Percentiles rank a stretch among this genome's conserved stretches.
These are phyloP conservation scores for Cylindrotheca fusiformis DNA, from an alignment of 108 stramenopile genomes.

Conservation along the genomic window DNA sequence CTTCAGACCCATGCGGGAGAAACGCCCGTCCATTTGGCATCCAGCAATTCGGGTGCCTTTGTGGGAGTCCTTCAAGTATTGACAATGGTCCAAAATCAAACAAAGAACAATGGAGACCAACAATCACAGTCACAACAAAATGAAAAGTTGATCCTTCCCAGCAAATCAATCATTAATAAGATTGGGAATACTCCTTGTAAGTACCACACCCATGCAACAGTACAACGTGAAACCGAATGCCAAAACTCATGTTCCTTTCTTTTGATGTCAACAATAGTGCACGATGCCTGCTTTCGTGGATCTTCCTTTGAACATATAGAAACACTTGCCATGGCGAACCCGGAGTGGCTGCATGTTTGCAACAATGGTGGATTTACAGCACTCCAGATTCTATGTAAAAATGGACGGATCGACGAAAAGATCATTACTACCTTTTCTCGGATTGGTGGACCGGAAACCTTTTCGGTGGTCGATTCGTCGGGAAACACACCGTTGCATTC, in stretches of 20 bases:
- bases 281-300: constrained; percentile 50
- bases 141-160: background rate
- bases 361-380: constrained; percentile 52
- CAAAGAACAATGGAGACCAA: no score
- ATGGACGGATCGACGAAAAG: constrained; percentile 38
- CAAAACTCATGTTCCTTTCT: no score
- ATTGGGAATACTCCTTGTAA: constrained; percentile 48
- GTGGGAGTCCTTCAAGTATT: constrained; percentile 37
- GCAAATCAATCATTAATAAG: constrained; percentile 25
- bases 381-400: constrained; percentile 50
- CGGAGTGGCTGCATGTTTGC: constrained; percentile 38
- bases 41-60: constrained; percentile 38
- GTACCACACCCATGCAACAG: constrained; percentile 3
- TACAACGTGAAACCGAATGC: background rate
- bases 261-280: constrained; percentile 20
- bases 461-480: constrained; percentile 29
- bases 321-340: constrained; percentile 36
- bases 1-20: constrained; percentile 35
- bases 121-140: background rate
- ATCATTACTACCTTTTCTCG: constrained; percentile 40
- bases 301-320: constrained; percentile 43
- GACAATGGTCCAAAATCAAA: constrained; percentile 16
- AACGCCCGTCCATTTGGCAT: constrained; percentile 39
- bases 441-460: constrained; percentile 41
- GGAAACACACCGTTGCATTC: constrained; percentile 58